Percentiles rank a stretch among this genome's conserved stretches.
These are phyloP conservation scores for Porcisia hertigi DNA, from an alignment of 208 protist species.

Conservation along the genomic window DNA sequence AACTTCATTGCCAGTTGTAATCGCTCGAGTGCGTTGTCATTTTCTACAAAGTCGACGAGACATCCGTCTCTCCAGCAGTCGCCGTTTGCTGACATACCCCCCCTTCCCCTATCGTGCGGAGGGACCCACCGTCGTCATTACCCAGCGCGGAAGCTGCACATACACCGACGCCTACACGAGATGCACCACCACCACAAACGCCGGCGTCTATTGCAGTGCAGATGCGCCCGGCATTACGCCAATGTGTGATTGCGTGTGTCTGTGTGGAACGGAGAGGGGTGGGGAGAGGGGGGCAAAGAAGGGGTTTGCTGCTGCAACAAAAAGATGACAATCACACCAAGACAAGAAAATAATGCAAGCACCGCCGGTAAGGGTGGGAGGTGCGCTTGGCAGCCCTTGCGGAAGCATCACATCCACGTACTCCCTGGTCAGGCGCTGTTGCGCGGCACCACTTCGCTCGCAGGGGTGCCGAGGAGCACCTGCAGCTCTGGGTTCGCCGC, in stretches of 20 bases:
- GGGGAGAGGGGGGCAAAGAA: too few species aligned
- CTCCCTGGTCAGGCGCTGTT: neutral
- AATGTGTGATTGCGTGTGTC: neutral
- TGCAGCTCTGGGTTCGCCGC: conserved; percentile 17
- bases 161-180: neutral
- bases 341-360: neutral
- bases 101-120: neutral
- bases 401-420: neutral
- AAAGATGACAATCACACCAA: neutral
- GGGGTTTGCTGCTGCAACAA: neutral
- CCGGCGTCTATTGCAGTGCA: neutral
- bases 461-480: conserved; percentile 32
- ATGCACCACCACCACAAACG: neutral
- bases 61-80: neutral
- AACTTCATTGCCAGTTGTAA: neutral
- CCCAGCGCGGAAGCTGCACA: neutral
- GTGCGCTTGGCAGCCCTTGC: neutral
- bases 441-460: conserved; percentile 17
- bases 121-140: neutral
- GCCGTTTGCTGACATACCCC: neutral
- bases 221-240: neutral
- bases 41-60: neutral
- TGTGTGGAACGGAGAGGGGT: neutral
- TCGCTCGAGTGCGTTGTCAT: neutral
- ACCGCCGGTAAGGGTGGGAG: too few species aligned